Percentiles rank a stretch among this genome's conserved stretches.
phyloP scores from a whole-genome alignment of 2,329 filamentous ascomycete species.

The Fusarium siculi region DNA sequence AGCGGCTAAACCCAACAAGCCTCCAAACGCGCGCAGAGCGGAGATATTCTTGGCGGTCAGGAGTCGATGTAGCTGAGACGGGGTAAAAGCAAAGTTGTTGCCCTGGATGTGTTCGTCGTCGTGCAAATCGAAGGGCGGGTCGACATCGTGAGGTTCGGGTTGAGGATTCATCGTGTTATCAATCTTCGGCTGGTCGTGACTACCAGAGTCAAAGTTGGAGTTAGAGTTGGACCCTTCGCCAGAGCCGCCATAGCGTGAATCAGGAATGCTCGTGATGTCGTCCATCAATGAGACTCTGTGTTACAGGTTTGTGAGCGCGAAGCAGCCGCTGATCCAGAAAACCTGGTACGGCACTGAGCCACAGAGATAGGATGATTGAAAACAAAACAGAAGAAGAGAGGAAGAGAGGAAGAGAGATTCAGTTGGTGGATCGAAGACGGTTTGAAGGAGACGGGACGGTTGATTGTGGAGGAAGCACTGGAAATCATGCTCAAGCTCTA shows the following conservation, averaged over 20 bases:
- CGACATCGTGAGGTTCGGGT: neutral
- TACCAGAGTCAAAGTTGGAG: constrained; percentile 14
- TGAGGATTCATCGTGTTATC: constrained; percentile 17
- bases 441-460: constrained; percentile 12
- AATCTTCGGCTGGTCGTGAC: constrained; percentile 16
- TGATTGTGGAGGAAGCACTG: constrained; percentile 31
- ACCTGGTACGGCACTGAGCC: constrained; percentile 2
- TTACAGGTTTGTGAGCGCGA: neutral
- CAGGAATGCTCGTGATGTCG: constrained; percentile 42
- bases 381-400: neutral
- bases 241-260: constrained; percentile 33
- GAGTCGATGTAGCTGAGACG: constrained; percentile 64
- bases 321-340: constrained; percentile 7
- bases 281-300: constrained; percentile 41
- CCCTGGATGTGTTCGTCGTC: constrained; percentile 42
- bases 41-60: constrained; percentile 60
- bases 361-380: neutral
- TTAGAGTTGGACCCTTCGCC: constrained; percentile 29
- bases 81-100: constrained; percentile 65
- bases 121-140: constrained; percentile 41
- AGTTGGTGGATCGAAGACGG: constrained; percentile 2
- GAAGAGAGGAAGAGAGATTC: neutral
- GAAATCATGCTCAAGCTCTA: constrained; percentile 16
- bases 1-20: constrained; percentile 61
- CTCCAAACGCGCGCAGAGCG: constrained; percentile 63